Evolutionary conservation across 2,329 filamentous ascomycete species (phyloP), one percentile per base, ranked within the genome.

Genomic region (Calonectria pseudoturangicola): DNA sequence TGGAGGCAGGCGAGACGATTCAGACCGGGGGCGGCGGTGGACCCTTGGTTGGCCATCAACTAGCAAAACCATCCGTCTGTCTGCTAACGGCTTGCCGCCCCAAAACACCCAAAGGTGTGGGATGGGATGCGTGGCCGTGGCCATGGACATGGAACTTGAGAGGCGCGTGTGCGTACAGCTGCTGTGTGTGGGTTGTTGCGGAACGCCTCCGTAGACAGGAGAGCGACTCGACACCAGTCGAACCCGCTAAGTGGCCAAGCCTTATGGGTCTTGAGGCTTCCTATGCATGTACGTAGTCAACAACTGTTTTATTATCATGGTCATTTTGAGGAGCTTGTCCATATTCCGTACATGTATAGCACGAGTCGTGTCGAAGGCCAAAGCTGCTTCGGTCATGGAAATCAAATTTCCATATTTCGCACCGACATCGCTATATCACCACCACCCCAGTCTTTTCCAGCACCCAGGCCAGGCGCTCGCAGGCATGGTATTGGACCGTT

Each of bases 71-170:
- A 62, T 60, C 56, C 66, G 54, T 45, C 66, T 69, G 27, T 48
- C 27, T 69, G 36, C 51, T 43, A 70, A 70, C 68, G 62, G 62
- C 68, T 43, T 70, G 50, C 51, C 56, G 56, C 56, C 66, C 58
- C 25, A 51, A 62, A 68, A 33, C 43, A 36, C 16, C 45, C 41
- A 63, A 43, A 51, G 39, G 66, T 45, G 48, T 54, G 66, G 67
- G 36, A 47, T 64, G 30, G 25, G 47, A 63, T 69, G 56, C 27
- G 58, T 51, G 47, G 58, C 25, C 48, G 48, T 18, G 25, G 67
- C 25, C 48, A 39, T 18, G 25, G 67, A 43, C 48, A 25, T 47
- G 30, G 67, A 36, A 36, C 36, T 28, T 64, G 39, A 39, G 51
- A 33, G 27, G 41, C 41, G 58, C 18, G 58, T 10, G 39, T 47